These are phyloP conservation scores for Globisporangium perplexum DNA, from an alignment of 352 stramenopile species.

Conservation along the genomic window DNA sequence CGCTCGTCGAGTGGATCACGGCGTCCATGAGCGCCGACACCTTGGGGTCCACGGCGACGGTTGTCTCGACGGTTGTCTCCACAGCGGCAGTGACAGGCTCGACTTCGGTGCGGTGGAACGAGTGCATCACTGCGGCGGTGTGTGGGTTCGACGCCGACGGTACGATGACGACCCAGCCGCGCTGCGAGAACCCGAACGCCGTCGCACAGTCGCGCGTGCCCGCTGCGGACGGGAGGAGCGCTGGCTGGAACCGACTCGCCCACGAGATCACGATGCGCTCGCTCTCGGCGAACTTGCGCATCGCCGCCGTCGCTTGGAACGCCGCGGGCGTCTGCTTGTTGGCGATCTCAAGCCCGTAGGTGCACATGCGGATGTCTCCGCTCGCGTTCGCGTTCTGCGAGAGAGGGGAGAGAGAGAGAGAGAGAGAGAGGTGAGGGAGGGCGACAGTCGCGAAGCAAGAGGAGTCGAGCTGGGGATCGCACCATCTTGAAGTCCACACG, in stretches of 20 bases:
- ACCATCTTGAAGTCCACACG: conserved; percentile 3
- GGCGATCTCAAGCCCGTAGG: conserved; percentile 11
- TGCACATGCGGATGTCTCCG: conserved; percentile 10
- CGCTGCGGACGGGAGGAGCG: not conserved
- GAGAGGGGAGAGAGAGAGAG: not conserved
- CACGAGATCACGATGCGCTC: conserved; percentile 11
- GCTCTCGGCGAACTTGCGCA: conserved; percentile 14
- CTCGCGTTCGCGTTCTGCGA: conserved; percentile 9
- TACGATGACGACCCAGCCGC: conserved; percentile 10
- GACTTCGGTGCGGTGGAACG: conserved; percentile 5
- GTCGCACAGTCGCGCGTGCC: not conserved
- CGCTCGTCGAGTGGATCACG: conserved; percentile 10
- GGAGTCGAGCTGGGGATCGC: not conserved
- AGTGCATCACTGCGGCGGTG: conserved; percentile 9
- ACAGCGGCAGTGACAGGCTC: not conserved
- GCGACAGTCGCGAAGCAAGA: too few species aligned
- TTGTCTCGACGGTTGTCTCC: not conserved
- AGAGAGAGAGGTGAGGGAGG: too few species aligned
- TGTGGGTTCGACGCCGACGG: conserved; percentile 1
- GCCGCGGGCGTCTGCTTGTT: conserved; percentile 9
- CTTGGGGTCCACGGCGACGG: conserved; percentile 1
- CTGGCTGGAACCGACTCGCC: conserved; percentile 3
- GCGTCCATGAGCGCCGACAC: conserved; percentile 12
- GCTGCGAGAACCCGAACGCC: conserved; percentile 8
- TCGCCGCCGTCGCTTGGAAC: conserved; percentile 8